Base-by-base conservation (phyloP, 306 rosid genomes). In the Clitoria ternatea region DNA sequence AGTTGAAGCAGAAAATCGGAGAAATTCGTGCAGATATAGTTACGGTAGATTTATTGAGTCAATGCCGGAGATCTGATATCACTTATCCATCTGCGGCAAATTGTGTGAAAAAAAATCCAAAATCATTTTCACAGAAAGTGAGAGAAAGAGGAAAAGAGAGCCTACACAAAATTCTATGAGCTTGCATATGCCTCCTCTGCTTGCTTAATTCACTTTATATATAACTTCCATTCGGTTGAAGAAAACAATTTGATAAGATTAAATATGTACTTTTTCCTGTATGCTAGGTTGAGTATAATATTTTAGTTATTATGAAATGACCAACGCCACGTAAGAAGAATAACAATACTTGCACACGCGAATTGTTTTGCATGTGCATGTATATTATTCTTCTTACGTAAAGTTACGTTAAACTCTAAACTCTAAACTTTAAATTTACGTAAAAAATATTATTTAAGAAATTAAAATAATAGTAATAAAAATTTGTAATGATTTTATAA, bases 41-140 rank as follows among this genome's bases (percentile, higher is more conserved):
- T 66, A 77, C 59, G 32, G 48, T 23, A 47, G 74, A 48, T 36
- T n/a, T 60, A 52, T 17, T 13, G 69, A 66, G 78, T 78, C 82
- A 78, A 54, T 20, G 61, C 35, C 18, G 13, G 54, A 69, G 81
- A 75, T 72, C 69, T 59, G 76, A 66, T 61, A 47, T 47, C 48
- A 43, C 15, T 29, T 24, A 39, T 39, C 44, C 15, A n/a, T 66
- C 74, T 30, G 73, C 18, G 61, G 9, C 62, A 69, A 63, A 20
- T 8, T 56, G 30, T 22, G 43, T 0, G 2, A 12, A 9, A 23
- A 42, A 45, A 22, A n/a, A n/a, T n/a, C n/a, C n/a, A 61, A n/a
- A 35, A 14, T 48, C 36, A 54, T 40, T 40, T 54, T 48, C 66
- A 43, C 80, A 22, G 65, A 33, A 57, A 76, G 56, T 37, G 78